These are phyloP conservation scores for Clarkia xantiana DNA, from an alignment of 345 rosid species.

Conservation along the genomic window DNA sequence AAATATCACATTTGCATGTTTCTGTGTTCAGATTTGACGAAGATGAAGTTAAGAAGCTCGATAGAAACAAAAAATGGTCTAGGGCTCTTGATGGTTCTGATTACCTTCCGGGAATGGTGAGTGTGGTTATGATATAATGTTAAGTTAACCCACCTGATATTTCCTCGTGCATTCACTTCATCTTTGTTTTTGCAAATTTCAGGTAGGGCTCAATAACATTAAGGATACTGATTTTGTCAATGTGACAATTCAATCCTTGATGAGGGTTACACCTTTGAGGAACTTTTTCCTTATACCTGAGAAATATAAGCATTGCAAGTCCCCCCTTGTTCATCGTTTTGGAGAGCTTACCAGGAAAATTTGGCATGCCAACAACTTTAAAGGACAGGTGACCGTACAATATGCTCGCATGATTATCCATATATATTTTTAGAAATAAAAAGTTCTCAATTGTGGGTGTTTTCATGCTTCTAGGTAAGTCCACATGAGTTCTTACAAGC, in stretches of 20 bases:
- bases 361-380: slow-evolving; percentile 93
- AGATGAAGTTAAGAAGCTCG: slow-evolving; percentile 79
- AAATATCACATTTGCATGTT: slow-evolving; percentile 1
- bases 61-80: slow-evolving; percentile 84
- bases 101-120: slow-evolving; percentile 97
- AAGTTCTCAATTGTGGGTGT: slow-evolving; percentile 3
- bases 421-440: neutral
- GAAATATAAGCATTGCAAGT: slow-evolving; percentile 65
- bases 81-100: slow-evolving; percentile 98
- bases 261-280: slow-evolving; percentile 86
- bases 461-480: slow-evolving; percentile 54
- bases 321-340: slow-evolving; percentile 82
- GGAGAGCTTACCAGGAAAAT: slow-evolving; percentile 92
- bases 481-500: slow-evolving; percentile 99
- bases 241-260: slow-evolving; percentile 86
- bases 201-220: slow-evolving; percentile 95
- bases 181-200: slow-evolving; percentile 6
- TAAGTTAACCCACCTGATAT: neutral
- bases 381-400: slow-evolving; percentile 65
- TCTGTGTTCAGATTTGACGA: slow-evolving; percentile 46
- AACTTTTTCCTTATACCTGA: slow-evolving; percentile 88
- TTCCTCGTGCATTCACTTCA: neutral
- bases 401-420: neutral
- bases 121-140: neutral
- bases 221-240: slow-evolving; percentile 95